Evolutionary conservation across 768 basidiomycete species (phyloP), one percentile per base, ranked within the genome.

Genomic region (Termitomyces sp.): DNA sequence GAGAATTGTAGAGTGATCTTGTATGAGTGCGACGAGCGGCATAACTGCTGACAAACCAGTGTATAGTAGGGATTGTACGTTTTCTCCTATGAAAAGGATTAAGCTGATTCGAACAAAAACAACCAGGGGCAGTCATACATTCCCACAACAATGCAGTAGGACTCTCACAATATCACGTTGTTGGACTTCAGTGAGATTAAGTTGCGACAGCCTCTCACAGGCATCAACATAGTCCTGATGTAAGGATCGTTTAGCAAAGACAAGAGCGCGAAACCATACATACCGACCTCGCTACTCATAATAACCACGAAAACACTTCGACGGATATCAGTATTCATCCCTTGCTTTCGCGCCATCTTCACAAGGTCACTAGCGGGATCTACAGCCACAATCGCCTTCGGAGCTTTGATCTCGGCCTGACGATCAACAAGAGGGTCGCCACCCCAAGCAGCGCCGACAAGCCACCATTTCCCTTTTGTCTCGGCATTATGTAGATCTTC

Each of bases 241-340:
- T 40, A 40, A 30, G 55, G 40, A 8, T 50, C 27, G 23, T 37
- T 54, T 45, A 46, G 23, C 37, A 44, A 51, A 43, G 39, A 23
- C 23, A 51, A 10, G 16, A 6, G 17, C 47, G 8, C 14, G 37
- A 46, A 16, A 39, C 2, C 9, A 49, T 37, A 52, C 27, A 55
- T 23, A 72, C 86, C 61, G 66, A 96, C 96, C 66, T 96, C 93
- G 62, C 91, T 91, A 66, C 91, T 96, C 94, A 98, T 97, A 35
- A 98, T 72, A 12, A 95, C 88, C 16, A 94, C 85, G 66, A 99
- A 99, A 52, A 98, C 86, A 54, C 89, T 87, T 59, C 93, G 78
- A 37, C 96, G 81, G 39, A 98, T 87, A 63, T 98, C 97, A 2
- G 95, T 98, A 66, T 99, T 99, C 96, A 99, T 98, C 21, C 97